Evolutionary conservation across 345 rosid species (phyloP).

Genomic region (Punica granatum): DNA sequence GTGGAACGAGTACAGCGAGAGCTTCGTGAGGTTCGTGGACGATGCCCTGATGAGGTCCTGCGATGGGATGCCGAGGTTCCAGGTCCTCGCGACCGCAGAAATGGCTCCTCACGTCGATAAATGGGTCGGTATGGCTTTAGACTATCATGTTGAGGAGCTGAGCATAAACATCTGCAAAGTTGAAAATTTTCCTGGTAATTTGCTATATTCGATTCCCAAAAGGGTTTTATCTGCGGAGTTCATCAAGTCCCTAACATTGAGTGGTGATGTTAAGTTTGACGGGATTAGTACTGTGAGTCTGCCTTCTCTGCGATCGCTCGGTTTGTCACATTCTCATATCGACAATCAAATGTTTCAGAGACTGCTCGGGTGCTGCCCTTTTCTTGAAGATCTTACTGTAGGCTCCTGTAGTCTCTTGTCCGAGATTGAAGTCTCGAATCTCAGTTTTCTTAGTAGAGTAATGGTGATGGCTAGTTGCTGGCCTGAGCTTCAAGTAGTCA

Average conservation of each 20-base stretch:
- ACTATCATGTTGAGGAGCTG: background rate
- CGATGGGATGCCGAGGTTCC: background rate
- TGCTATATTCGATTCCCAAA: background rate
- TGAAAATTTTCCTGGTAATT: background rate
- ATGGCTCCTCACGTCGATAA: background rate
- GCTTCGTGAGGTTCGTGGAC: background rate
- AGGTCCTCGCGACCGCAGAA: background rate
- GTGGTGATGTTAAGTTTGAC: background rate
- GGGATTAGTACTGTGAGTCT: background rate
- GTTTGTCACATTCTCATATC: background rate
- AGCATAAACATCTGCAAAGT: background rate
- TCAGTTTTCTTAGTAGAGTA: background rate
- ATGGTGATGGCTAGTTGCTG: background rate
- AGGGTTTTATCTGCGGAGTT: background rate
- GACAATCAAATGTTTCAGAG: background rate
- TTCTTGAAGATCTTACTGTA: background rate
- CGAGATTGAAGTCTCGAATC: background rate
- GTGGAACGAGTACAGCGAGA: background rate
- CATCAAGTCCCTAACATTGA: background rate
- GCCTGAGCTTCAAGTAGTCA: background rate
- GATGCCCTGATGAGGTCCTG: background rate
- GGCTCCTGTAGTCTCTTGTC: background rate
- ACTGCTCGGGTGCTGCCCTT: background rate
- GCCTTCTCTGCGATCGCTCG: background rate
- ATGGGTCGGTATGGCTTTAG: constrained; percentile 1